Evolutionary conservation across 371 early-diverging fungal genomes (phyloP), one percentile per base, ranked within the genome.

Genomic region (Mortierella sp.): DNA sequence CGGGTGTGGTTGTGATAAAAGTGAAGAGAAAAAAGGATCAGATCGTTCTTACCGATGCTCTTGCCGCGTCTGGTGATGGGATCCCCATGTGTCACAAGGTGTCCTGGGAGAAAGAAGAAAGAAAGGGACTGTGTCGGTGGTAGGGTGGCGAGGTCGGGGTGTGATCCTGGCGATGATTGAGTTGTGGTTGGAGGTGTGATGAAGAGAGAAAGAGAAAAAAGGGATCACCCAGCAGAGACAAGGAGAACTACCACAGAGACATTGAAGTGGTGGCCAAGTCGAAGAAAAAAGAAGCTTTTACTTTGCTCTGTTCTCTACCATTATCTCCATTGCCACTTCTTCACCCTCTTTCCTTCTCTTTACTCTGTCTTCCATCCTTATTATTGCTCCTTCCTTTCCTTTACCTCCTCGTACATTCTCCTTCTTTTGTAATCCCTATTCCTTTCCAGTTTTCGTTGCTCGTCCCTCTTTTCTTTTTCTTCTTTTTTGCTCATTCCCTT

Each of bases 21-120:
- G 24, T 18, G 54, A 54, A 6, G 24, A 54, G 29, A 29, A 70
- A 35, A 70, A 41, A 12, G 4, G 14, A 60, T 29, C 29, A 12
- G 60, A 29, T 63, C 29, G 38, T 24, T 27, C 54, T 76, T 79
- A 83, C 83, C 83, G 80, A 80, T 80, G 79, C 74, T 12, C 79
- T 79, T 58, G 83, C 83, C 58, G 83, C 63, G 12, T 83, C 75
- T 11, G 79, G 70, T 11, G 82, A 75, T 35, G 82, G 72, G 41
- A 58, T 74, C 71, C 49, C 49, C 82, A 81, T 81, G 29, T 32
- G 44, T 74, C 32, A 11, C 27, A 60, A 56, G 60, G 35, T n/a
- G 70, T 65, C 58, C 43, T 70, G 81, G 54, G 18, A 46, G 16
- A 46, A n/a, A 74, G 49, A 72, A 54, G 71, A 41, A n/a, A 27